Evolutionary conservation across 2,329 filamentous ascomycete species (phyloP).

Genomic region (Echinosphaeria canescens): DNA sequence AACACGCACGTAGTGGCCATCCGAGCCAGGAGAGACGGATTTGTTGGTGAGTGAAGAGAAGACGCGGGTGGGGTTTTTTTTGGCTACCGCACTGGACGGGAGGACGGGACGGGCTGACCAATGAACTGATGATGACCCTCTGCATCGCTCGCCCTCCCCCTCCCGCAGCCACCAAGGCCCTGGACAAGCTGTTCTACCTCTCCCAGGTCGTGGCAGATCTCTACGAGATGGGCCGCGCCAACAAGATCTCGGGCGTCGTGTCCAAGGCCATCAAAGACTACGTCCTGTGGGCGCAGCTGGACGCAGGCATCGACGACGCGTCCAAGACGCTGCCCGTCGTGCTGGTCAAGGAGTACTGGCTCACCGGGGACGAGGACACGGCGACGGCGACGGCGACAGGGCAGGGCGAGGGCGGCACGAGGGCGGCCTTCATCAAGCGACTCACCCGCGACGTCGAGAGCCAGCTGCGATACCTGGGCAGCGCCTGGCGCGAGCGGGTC

Average conservation of each 20-base stretch:
- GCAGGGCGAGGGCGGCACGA: neutral
- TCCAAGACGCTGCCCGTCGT: constrained; percentile 3
- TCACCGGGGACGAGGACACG: constrained; percentile 1
- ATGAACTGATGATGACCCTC: too few relatives aligned
- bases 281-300: constrained; percentile 11
- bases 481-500: neutral
- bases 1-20: constrained; percentile 8
- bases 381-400: neutral
- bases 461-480: too few relatives aligned
- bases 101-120: too few relatives aligned
- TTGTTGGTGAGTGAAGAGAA: constrained; percentile 9
- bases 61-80: too few relatives aligned
- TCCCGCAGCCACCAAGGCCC: constrained; percentile 10
- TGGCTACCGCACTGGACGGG: too few relatives aligned
- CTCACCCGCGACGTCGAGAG: too few relatives aligned
- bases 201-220: constrained; percentile 10
- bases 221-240: constrained; percentile 9
- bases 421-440: too few relatives aligned
- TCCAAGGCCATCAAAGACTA: constrained; percentile 10
- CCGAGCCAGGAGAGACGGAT: constrained; percentile 8
- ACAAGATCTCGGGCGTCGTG: constrained; percentile 9
- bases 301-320: constrained; percentile 10
- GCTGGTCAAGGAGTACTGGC: constrained; percentile 4
- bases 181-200: constrained; percentile 12
- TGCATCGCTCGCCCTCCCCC: neutral